phyloP scores from a whole-genome alignment of 495 filamentous ascomycete genomes.

The Neurospora africana region DNA sequence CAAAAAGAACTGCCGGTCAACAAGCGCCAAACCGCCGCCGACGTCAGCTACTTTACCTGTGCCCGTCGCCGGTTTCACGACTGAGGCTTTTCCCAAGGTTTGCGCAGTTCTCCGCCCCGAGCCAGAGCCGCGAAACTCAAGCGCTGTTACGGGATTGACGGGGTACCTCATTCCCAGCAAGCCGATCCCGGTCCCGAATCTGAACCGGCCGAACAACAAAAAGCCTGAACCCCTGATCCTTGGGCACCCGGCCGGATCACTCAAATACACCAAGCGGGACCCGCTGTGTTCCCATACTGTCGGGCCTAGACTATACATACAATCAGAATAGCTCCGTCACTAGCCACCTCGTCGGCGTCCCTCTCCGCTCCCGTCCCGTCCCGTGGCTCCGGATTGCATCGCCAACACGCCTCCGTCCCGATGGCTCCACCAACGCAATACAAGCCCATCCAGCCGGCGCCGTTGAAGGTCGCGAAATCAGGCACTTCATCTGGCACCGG shows the following conservation, averaged over 20 bases:
- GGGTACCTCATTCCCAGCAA: neutral
- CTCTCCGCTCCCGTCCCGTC: neutral
- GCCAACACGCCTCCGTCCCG: neutral
- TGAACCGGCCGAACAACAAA: neutral
- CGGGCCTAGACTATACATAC: neutral
- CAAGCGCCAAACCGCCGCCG: neutral
- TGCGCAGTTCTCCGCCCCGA: neutral
- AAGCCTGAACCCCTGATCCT: neutral
- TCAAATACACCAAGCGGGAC: neutral
- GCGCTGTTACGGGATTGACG: neutral
- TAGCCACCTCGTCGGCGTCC: neutral
- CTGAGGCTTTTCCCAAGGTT: neutral
- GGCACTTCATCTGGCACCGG: neutral
- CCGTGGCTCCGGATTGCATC: neutral
- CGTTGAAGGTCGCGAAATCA: neutral
- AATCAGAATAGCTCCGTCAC: neutral
- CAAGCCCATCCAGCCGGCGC: slow-evolving; percentile 13
- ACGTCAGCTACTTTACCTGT: neutral
- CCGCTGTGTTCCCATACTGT: neutral
- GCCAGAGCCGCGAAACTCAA: neutral
- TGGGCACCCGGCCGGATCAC: neutral
- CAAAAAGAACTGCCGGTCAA: neutral
- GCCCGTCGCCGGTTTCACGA: neutral
- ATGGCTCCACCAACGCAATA: slow-evolving; percentile 6
- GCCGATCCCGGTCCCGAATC: neutral